Conservation (phyloP, 257 asterid species). For the Capsicum chinense region DNA sequence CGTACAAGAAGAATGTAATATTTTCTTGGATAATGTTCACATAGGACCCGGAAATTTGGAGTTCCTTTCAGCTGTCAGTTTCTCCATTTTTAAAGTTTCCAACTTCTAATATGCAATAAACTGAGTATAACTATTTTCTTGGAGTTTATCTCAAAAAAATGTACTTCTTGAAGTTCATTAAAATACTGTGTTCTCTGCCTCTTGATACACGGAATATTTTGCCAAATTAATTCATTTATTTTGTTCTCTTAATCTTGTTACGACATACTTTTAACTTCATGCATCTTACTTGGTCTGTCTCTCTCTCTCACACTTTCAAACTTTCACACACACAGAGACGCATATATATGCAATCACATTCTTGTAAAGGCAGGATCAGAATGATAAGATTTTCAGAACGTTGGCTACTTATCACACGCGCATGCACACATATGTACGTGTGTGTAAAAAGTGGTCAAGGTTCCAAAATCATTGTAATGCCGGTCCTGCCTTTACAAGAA, state of each 20-base stretch:
- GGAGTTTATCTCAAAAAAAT: neutral
- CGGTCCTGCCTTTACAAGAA: slow-evolving; percentile 1
- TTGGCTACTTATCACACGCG: neutral
- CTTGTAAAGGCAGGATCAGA: no score
- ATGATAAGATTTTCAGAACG: neutral
- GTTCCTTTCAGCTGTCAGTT: neutral
- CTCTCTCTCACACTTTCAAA: no score
- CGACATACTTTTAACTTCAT: no score
- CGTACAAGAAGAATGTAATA: no score
- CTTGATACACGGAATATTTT: neutral
- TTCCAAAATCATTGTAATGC: neutral
- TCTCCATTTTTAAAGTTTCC: neutral
- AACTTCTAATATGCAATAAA: neutral
- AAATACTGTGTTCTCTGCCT: neutral
- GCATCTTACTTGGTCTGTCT: no score
- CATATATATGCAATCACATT: neutral
- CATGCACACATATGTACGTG: neutral
- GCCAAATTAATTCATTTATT: neutral
- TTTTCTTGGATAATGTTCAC: no score
- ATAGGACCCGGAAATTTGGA: neutral
- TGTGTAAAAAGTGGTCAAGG: neutral
- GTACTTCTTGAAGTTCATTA: neutral
- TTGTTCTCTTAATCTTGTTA: neutral
- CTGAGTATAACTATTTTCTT: neutral
- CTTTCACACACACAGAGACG: no score